phyloP scores from a whole-genome alignment of 345 rosid genomes.

The Anacardium occidentale region DNA sequence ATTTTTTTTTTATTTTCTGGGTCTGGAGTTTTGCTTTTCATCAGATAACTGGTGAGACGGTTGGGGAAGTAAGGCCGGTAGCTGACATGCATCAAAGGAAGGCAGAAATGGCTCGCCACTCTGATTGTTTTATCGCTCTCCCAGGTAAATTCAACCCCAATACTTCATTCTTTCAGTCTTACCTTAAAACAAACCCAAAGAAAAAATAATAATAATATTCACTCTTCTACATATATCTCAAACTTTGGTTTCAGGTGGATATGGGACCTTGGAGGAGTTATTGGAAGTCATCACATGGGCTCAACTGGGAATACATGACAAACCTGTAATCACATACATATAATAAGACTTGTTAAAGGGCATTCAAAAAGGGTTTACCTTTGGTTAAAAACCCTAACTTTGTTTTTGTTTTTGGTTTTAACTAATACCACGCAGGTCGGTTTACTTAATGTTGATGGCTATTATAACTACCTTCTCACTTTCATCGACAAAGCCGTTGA shows the following conservation, averaged over 20 bases:
- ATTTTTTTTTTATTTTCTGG: background rate
- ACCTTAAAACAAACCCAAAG: background rate
- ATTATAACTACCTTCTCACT: slow-evolving; percentile 73
- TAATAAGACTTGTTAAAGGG: no score
- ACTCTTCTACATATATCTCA: background rate
- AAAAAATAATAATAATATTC: no score
- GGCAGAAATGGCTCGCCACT: slow-evolving; percentile 94
- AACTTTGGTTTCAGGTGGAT: slow-evolving; percentile 61
- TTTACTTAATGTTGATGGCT: slow-evolving; percentile 91
- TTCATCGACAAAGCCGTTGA: slow-evolving; percentile 96
- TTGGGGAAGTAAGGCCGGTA: slow-evolving; percentile 82
- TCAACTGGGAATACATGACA: slow-evolving; percentile 91
- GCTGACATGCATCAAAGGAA: slow-evolving; percentile 97
- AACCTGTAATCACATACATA: slow-evolving; percentile 61
- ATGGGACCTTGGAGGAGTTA: slow-evolving; percentile 89
- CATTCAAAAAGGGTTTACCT: background rate
- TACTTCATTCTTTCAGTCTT: slow-evolving; percentile 4
- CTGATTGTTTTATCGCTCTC: slow-evolving; percentile 92
- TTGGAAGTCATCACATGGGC: slow-evolving; percentile 96
- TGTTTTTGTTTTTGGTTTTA: background rate
- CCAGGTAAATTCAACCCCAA: slow-evolving; percentile 54
- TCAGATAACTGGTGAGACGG: slow-evolving; percentile 79
- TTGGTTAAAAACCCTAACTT: background rate
- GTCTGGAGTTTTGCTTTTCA: background rate
- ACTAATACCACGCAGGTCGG: slow-evolving; percentile 60